Evolutionary conservation across 2,329 filamentous ascomycete genomes (phyloP), one percentile per base, ranked within the genome.

Genomic region (Colletotrichum tofieldiae): DNA sequence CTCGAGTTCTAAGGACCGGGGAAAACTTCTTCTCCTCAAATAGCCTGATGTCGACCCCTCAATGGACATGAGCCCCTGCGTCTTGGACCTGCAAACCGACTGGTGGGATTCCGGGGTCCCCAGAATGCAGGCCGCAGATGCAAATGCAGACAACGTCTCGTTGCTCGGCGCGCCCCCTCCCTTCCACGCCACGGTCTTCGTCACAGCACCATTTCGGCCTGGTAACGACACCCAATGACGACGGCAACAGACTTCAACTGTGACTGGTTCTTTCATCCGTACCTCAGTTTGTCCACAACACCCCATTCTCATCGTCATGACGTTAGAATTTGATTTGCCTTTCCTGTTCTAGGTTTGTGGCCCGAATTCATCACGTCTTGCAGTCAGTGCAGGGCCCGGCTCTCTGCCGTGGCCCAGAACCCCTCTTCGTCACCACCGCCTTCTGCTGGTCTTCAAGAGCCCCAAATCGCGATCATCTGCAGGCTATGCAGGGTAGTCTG

Each of bases 101-200:
- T 72, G 69, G 69, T 72, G 69, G 65, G 65, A 69, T 65, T 67
- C 59, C 39, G 59, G 59, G 69, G 65, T 62, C 59, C 52, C 69
- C 65, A 72, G 69, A 43, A 59, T 64, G 39, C 54, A 69, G 60
- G 65, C 59, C 60, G 49, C 65, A 69, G 45, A 47, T 64, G 65
- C 37, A 45, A 63, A 20, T 60, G 65, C 54, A 49, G 65, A 59
- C 43, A 52, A 41, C 29, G n/a, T 32, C 37, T 60, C 52, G 54
- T 49, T 43, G 26, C 69, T 68, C 39, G 47, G 16, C 35, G 18
- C 54, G 14, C 35, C 51, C 64, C n/a, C 35, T 54, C 39, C 51
- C 51, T 8, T 20, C 43, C 52, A 52, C 35, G 35, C n/a, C 43
- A 18, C 6, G 23, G 59, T 47, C 52, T 55, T 29, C 51, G 63